A percentile compares a stretch with the other conserved stretches of the same genome.
phyloP scores from a whole-genome alignment of 148 eudicot genomes.

The Rhododendron ovatum region DNA sequence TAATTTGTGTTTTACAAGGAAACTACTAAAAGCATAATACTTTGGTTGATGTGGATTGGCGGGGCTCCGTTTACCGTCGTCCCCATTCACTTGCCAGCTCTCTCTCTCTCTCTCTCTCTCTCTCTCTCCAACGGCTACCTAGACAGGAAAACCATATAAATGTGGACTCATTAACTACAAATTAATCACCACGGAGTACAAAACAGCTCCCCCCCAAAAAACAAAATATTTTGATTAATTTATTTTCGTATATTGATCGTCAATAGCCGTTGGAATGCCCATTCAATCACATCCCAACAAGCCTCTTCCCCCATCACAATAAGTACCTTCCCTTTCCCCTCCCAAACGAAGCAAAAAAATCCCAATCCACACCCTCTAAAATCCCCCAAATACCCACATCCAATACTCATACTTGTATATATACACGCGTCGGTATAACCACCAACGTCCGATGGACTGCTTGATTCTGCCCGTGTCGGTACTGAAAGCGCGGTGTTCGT shows the following conservation, averaged over 20 bases:
- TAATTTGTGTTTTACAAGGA: too few species aligned
- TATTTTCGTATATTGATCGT: not conserved
- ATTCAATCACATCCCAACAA: not conserved
- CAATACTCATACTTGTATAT: not conserved
- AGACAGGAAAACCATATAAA: not conserved
- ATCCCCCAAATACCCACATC: not conserved
- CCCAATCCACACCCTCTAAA: not conserved
- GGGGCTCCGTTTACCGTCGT: too few species aligned
- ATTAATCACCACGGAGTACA: not conserved
- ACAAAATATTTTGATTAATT: not conserved
- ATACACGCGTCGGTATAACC: not conserved
- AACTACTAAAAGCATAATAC: too few species aligned
- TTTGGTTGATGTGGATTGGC: too few species aligned
- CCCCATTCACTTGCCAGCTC: not conserved
- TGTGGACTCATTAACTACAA: not conserved
- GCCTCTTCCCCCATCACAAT: not conserved
- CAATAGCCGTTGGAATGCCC: not conserved
- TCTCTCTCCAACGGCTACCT: not conserved
- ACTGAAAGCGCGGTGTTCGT: constrained; percentile 30
- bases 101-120: not conserved
- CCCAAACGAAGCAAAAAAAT: not conserved
- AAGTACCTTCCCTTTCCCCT: not conserved
- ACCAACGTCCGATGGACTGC: constrained; percentile 28
- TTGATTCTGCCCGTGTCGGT: constrained; percentile 36
- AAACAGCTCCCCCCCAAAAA: not conserved